These are phyloP conservation scores for Penicillium polonicum DNA, from an alignment of 2,329 filamentous ascomycete genomes.

Conservation along the genomic window DNA sequence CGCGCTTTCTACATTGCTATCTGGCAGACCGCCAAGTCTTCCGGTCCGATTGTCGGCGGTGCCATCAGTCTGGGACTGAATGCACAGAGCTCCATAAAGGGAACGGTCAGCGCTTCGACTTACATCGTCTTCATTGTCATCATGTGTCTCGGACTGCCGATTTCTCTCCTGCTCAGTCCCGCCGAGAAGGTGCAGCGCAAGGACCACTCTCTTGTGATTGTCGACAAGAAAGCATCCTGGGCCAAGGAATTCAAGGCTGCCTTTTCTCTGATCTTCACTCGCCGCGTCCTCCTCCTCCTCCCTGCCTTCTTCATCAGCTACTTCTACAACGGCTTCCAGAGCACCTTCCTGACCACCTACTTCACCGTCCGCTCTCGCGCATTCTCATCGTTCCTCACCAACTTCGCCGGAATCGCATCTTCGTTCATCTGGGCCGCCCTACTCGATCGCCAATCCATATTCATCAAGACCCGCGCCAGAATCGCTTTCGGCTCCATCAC, in stretches of 20 bases:
- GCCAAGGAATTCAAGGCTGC: constrained; percentile 24
- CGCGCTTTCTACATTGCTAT: constrained; percentile 27
- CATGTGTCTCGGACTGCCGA: constrained; percentile 26
- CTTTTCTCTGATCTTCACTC: constrained; percentile 19
- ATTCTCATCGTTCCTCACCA: constrained; percentile 29
- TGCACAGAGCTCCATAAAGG: constrained; percentile 15
- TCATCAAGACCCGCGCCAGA: constrained; percentile 26
- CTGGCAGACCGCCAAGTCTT: constrained; percentile 27
- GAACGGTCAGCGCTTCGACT: constrained; percentile 21
- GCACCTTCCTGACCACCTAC: constrained; percentile 27
- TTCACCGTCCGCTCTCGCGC: constrained; percentile 27
- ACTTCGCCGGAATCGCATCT: constrained; percentile 25
- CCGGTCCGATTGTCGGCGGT: constrained; percentile 25
- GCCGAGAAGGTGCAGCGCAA: constrained; percentile 28
- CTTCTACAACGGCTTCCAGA: constrained; percentile 32
- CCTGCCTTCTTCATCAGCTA: constrained; percentile 33
- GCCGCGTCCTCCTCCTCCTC: constrained; percentile 24
- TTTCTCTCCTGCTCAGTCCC: constrained; percentile 22
- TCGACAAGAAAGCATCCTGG: constrained; percentile 23
- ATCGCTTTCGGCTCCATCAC: constrained; percentile 21
- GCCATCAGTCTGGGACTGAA: constrained; percentile 26
- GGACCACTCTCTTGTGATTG: constrained; percentile 22
- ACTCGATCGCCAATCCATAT: constrained; percentile 25
- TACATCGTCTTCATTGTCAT: constrained; percentile 28
- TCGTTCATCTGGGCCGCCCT: constrained; percentile 20